phyloP scores from a whole-genome alignment of 2,329 filamentous ascomycete species.

The Colletotrichum liriopes region DNA sequence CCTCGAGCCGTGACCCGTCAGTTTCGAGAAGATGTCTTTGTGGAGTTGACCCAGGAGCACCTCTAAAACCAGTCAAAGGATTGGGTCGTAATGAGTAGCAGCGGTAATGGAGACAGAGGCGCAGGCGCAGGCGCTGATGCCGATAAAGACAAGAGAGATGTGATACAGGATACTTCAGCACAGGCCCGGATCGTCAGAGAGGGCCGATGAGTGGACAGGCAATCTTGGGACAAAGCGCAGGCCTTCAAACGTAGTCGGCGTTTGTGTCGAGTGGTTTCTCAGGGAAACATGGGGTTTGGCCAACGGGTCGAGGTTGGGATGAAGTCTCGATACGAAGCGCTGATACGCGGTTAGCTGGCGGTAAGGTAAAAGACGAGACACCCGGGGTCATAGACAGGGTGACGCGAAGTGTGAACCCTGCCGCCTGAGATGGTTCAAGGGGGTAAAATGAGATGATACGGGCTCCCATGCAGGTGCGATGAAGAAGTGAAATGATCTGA shows the following conservation, averaged over 20 bases:
- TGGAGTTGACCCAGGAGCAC: neutral
- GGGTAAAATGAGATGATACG: neutral
- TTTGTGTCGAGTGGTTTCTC: neutral
- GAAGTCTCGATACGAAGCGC: conserved; percentile 3
- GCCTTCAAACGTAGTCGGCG: neutral
- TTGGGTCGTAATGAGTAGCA: neutral
- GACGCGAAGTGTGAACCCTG: neutral
- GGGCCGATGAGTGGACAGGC: neutral
- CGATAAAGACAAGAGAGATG: neutral
- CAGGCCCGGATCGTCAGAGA: neutral
- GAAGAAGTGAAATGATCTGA: neutral
- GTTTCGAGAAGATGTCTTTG: neutral
- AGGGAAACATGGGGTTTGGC: neutral
- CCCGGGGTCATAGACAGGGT: neutral
- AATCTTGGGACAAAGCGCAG: neutral
- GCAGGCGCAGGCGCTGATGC: neutral
- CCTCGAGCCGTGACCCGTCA: neutral
- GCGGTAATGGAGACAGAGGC: conserved; percentile 1
- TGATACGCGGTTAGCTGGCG: conserved; percentile 7
- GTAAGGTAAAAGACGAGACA: neutral
- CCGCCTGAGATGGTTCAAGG: neutral
- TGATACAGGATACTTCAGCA: neutral
- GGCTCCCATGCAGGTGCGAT: neutral
- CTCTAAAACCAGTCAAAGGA: neutral
- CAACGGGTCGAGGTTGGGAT: neutral